Base-by-base conservation (phyloP, 208 protist genomes). In the Naegleria lovaniensis region DNA sequence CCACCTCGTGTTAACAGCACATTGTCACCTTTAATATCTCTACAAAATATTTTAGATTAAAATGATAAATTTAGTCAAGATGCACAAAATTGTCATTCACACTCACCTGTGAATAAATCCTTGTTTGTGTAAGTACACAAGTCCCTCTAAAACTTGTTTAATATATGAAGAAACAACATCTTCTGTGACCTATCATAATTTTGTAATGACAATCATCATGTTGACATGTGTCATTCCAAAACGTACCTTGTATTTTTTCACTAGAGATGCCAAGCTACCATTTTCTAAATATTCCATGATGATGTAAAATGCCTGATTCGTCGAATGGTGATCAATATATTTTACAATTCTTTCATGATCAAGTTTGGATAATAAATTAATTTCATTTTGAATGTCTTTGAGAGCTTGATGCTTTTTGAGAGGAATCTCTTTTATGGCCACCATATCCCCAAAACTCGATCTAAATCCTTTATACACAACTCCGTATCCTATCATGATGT, bases 81-180 rank as follows among this genome's bases (percentile, higher is more conserved):
- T 67, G 19, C 9, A 67, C 16, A 76, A 76, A 76, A 5, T 13
- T n/a, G 16, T 76, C 59, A n/a, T n/a, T n/a, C 29, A 76, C 5
- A 76, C 96, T 41, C 96, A 19, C 88, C 43, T 48, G 43, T 97
- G 96, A 88, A 97, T 95, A 16, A 97, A 95, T 22, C 94, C 96
- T 59, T 97, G 95, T 13, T 93, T 83, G 90, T 98, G 97, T 0
- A 98, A 90, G 88, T 96, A 98, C 13, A 94, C 90, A 0, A 98
- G 91, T 11, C 96, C 97, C 38, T 93, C 88, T 0, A 98, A 91
- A 0, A 97, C 95, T 90, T 98, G 96, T 15, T 92, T 29, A 13
- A 97, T 95, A 92, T 98, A 98, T 40, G 94, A 89, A 25, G 89
- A 84, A 15, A 41, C 13, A 6, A 41, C 11, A 48, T 19, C 13